Evolutionary conservation across 2,329 filamentous ascomycete species (phyloP).

Genomic region (Alternaria metachromatica): DNA sequence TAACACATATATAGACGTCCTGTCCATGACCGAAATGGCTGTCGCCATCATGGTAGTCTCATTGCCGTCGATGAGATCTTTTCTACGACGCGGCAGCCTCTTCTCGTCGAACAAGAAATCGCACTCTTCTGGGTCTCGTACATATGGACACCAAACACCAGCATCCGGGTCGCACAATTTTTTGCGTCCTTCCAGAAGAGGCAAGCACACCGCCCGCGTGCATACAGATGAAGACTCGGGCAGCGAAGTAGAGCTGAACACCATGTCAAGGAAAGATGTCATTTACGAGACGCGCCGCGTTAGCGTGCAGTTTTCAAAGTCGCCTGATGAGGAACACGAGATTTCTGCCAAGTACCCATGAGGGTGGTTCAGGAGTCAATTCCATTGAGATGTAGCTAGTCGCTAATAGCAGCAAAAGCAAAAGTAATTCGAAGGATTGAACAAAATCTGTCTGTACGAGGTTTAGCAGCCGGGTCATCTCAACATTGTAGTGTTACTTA

Average conservation of each 20-base stretch:
- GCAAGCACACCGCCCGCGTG: conserved; percentile 12
- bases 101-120: conserved; percentile 28
- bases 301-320: conserved; percentile 28
- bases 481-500: neutral
- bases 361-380: neutral
- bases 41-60: conserved; percentile 37
- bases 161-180: conserved; percentile 12
- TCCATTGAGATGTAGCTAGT: neutral
- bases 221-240: conserved; percentile 26
- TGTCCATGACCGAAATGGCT: conserved; percentile 36
- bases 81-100: conserved; percentile 25
- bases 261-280: conserved; percentile 25
- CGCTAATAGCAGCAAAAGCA: neutral
- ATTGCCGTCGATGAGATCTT: conserved; percentile 31
- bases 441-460: neutral
- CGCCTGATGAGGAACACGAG: conserved; percentile 10
- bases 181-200: conserved; percentile 9
- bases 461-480: neutral
- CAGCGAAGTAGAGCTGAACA: conserved; percentile 32
- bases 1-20: conserved; percentile 22
- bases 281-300: conserved; percentile 29
- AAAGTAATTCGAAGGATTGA: neutral
- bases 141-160: conserved; percentile 15
- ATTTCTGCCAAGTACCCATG: conserved; percentile 3
- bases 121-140: conserved; percentile 14